phyloP scores from a whole-genome alignment of 768 basidiomycete species.

The Boletus sp. region DNA sequence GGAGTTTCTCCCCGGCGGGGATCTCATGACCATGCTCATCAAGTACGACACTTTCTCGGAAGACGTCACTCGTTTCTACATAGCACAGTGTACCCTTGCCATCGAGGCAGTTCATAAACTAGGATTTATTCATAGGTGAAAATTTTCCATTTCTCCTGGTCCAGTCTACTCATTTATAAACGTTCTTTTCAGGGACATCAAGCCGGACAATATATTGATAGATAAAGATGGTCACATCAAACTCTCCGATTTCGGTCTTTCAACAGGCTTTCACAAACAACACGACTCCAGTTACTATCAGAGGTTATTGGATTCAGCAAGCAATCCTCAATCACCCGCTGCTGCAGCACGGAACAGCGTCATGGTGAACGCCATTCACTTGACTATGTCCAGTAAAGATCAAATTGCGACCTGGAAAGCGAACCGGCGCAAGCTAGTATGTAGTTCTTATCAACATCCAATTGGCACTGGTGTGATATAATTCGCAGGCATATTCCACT shows the following conservation, averaged over 20 bases:
- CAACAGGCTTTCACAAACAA: conserved; percentile 98
- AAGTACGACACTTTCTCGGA: conserved; percentile 99
- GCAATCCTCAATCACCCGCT: conserved; percentile 41
- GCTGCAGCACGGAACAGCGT: conserved; percentile 81
- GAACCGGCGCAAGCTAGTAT: conserved; percentile 89
- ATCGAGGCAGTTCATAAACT: conserved; percentile 97
- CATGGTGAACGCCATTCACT: conserved; percentile 94
- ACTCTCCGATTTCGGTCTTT: conserved; percentile 96
- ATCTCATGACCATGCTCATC: conserved; percentile 99
- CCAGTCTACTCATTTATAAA: neutral
- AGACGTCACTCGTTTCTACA: conserved; percentile 97
- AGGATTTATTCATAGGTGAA: conserved; percentile 93
- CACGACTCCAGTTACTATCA: conserved; percentile 97
- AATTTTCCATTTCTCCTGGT: neutral
- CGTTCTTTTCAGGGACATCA: conserved; percentile 75
- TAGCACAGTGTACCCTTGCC: conserved; percentile 97
- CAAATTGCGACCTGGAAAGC: conserved; percentile 99
- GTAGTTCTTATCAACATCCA: conserved; percentile 19
- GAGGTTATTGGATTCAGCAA: conserved; percentile 71
- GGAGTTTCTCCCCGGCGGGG: conserved; percentile 98
- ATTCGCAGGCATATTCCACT: conserved; percentile 85
- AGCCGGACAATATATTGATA: conserved; percentile 91
- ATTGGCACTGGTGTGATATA: neutral
- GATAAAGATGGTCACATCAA: conserved; percentile 98
- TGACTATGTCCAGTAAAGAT: conserved; percentile 92